Conservation (phyloP, 2,329 filamentous ascomycete genomes). For the Phialophora verrucosa region DNA sequence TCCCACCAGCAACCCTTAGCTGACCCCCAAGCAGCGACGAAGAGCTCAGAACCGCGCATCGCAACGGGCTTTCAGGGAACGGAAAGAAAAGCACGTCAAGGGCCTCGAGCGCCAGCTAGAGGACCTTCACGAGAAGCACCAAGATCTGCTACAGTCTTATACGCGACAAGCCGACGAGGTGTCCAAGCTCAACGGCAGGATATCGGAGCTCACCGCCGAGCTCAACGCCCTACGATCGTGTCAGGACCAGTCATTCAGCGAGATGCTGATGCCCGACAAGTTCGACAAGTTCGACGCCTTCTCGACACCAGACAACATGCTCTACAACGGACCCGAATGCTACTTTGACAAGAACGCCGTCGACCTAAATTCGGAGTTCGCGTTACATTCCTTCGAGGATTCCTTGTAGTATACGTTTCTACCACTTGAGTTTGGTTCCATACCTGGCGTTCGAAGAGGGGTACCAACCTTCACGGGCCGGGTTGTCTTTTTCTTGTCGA, state of each 20-base stretch:
- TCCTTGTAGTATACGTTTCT: constrained; percentile 28
- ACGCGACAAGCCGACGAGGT: constrained; percentile 43
- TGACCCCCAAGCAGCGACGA: constrained; percentile 68
- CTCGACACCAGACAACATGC: constrained; percentile 36
- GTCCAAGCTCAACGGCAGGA: constrained; percentile 39
- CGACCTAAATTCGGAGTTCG: constrained; percentile 38
- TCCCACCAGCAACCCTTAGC: constrained; percentile 17
- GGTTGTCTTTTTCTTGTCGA: constrained; percentile 20
- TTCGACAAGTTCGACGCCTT: constrained; percentile 42
- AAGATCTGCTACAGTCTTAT: constrained; percentile 44
- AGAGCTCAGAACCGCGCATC: constrained; percentile 95
- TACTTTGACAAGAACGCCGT: constrained; percentile 40
- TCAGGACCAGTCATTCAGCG: constrained; percentile 38
- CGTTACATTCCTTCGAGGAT: constrained; percentile 38
- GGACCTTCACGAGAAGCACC: constrained; percentile 57
- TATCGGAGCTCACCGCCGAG: constrained; percentile 41
- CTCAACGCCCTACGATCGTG: constrained; percentile 37
- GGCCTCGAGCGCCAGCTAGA: constrained; percentile 80
- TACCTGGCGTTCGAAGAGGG: constrained; percentile 22
- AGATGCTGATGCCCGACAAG: constrained; percentile 40
- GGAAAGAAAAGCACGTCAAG: constrained; percentile 89
- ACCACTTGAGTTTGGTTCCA: constrained; percentile 5
- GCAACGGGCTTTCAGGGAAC: constrained; percentile 89
- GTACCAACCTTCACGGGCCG: constrained; percentile 22
- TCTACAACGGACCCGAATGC: constrained; percentile 37